Evolutionary conservation across 139 green algal genomes (phyloP), one percentile per base, ranked within the genome.

Genomic region (Chlamydomonas applanata): DNA sequence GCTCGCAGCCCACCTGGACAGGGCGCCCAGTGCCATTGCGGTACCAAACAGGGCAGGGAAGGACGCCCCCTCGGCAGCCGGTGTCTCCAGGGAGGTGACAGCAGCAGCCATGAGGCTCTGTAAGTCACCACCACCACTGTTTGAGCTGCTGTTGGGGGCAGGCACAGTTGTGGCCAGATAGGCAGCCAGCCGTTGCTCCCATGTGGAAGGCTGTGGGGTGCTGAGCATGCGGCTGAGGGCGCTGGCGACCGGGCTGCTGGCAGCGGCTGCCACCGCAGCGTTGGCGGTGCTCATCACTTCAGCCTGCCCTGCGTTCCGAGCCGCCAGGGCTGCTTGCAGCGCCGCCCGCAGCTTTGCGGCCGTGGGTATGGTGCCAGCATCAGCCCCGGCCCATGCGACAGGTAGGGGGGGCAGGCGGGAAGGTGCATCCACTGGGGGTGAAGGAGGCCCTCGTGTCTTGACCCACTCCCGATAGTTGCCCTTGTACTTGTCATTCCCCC

Each of bases 401-500:
- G 59, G 59, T 3, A 66, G 11, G n/a, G 59, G 11, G 59, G n/a
- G n/a, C 59, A 66, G 29, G 59, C 24, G 34, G 34, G 25, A 29
- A 40, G 59, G 59, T 14, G 59, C 4, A 11, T 66, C 25, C 9
- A 66, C n/a, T 16, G 59, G 59, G 22, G 59, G 24, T 9, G 3
- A 22, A 22, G 56, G 66, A n/a, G 27, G 20, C 13, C 65, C 65
- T 29, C 74, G 65, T 53, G 24, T 2, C 52, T 35, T 7, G n/a
- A 4, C 34, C 65, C 74, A 80, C 24, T 19, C n/a, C 14, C 74
- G 66, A 66, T 80, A 80, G 20, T 66, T 66, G 7, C 40, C 40
- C 40, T 49, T 49, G 40, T 49, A 49, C 40, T 49, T 49, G 40
- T 49, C 40, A 49, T 49, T 49, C 7, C 40, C 40, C 40, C 40